Base-by-base conservation (phyloP, 2,329 filamentous ascomycete genomes). In the Myriosclerotinia duriaeana region DNA sequence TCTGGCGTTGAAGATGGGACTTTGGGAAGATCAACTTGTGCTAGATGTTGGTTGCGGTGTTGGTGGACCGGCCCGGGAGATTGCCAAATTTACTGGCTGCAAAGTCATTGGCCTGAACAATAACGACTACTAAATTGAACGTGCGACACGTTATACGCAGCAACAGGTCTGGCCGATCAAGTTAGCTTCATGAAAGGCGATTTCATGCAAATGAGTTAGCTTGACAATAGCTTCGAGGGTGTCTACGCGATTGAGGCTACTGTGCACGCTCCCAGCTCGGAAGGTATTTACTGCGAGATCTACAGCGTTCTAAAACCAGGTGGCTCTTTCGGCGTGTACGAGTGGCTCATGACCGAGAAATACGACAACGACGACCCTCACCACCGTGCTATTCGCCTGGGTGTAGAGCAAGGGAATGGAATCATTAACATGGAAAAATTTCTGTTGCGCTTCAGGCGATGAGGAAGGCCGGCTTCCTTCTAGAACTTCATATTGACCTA, bases 191-290 rank as follows among this genome's bases (percentile, higher is more conserved):
- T 92, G 77, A 97, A 98, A 85, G 94, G 93, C 64, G 94, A 98
- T 76, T 98, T 98, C 78, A 98, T 97, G 88, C 92, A 97, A 87
- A 96, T 98, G 91, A 88, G 88, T 26, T 98, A 97, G 83, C 88
- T 90, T 53, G 90, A 95, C 76, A 91, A 96, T 83, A 87, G 83
- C 30, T 98, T 98, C 79, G 94, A 98, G 74, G 93, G 92, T 66
- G 92, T 97, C 64, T 98, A 98, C 77, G 94, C 93, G 64, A 98
- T 99, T 72, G 94, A 99, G 81, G 95, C 95, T 3, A 98, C 94
- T 3, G 91, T 95, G 62, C 94, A 99, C 78, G 94, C 90, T 88
- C 54, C 53, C 90, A 88, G 53, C 87, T 98, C 8, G 90, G 92
- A 46, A 75, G 93, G 91, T 68, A 93, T 97, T 71, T 99, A 98